phyloP scores from a whole-genome alignment of 352 stramenopile genomes.

The Pythium scleroteichum region DNA sequence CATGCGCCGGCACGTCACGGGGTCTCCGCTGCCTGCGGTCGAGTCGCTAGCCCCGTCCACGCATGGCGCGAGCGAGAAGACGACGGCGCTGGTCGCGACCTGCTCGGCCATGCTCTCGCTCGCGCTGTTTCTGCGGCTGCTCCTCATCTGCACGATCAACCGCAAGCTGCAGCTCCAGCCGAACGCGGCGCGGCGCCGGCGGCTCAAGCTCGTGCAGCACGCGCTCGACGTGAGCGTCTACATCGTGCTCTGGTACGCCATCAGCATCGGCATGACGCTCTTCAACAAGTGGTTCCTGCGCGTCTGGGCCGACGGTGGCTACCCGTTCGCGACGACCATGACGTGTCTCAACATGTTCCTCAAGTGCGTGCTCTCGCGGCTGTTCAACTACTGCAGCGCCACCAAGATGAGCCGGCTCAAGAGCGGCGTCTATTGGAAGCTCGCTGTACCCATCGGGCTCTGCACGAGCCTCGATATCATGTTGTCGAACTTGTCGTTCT shows the following conservation, averaged over 20 bases:
- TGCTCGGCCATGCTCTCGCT: conserved; percentile 66
- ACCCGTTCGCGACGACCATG: conserved; percentile 79
- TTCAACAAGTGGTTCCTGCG: conserved; percentile 87
- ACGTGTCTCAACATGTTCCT: conserved; percentile 81
- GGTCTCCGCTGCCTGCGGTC: neutral
- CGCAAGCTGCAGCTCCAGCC: conserved; percentile 28
- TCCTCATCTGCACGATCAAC: conserved; percentile 33
- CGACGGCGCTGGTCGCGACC: conserved; percentile 47
- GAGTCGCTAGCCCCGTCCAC: conserved; percentile 4
- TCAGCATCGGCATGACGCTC: conserved; percentile 85
- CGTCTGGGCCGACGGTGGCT: conserved; percentile 66
- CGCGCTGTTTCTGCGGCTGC: conserved; percentile 44
- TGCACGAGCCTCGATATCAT: conserved; percentile 86
- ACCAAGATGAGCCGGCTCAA: conserved; percentile 38
- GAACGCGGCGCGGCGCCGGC: conserved; percentile 5
- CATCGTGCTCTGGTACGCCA: conserved; percentile 79
- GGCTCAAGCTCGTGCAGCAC: conserved; percentile 37
- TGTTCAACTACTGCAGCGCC: conserved; percentile 50
- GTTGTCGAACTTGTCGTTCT: conserved; percentile 80
- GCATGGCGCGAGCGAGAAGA: conserved; percentile 40
- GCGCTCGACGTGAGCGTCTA: conserved; percentile 71
- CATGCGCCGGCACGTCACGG: conserved; percentile 9
- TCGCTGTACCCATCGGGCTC: conserved; percentile 77
- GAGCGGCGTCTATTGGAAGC: conserved; percentile 50
- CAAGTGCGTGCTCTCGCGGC: conserved; percentile 63